phyloP scores from a whole-genome alignment of 2,329 filamentous ascomycete species.

The Pseudocercospora eumusae region DNA sequence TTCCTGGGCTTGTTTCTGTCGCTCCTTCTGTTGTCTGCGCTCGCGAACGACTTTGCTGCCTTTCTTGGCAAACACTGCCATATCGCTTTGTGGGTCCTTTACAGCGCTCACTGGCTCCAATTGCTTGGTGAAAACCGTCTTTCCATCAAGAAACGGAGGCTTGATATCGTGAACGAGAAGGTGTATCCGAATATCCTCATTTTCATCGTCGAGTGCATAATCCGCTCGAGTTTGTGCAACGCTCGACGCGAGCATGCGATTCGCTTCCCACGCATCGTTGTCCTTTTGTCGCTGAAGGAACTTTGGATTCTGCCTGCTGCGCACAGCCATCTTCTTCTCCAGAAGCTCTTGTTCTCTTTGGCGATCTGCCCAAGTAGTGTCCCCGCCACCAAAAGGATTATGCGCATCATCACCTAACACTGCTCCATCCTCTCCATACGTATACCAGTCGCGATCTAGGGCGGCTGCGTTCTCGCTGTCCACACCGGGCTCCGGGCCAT shows the following conservation, averaged over 20 bases:
- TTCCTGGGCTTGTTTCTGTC: conserved; percentile 90
- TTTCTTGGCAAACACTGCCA: conserved; percentile 97
- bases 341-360: conserved; percentile 71
- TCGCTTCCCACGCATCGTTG: conserved; percentile 97
- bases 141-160: conserved; percentile 91
- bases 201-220: conserved; percentile 75
- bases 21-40: conserved; percentile 84
- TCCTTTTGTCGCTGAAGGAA: conserved; percentile 87
- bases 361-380: conserved; percentile 69
- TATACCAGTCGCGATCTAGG: conserved; percentile 91
- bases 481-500: conserved; percentile 61
- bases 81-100: conserved; percentile 90
- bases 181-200: conserved; percentile 86
- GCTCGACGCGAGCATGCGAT: conserved; percentile 94
- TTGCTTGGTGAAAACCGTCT: conserved; percentile 96
- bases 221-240: conserved; percentile 87
- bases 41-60: conserved; percentile 93
- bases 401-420: conserved; percentile 89
- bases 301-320: conserved; percentile 58
- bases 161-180: conserved; percentile 89
- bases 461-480: conserved; percentile 70
- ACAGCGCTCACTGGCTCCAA: conserved; percentile 92
- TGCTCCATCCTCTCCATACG: conserved; percentile 77
- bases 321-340: conserved; percentile 70
- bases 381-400: conserved; percentile 80